Conservation (phyloP, 2,329 filamentous ascomycete species). For the Pseudogymnoascus sp. region DNA sequence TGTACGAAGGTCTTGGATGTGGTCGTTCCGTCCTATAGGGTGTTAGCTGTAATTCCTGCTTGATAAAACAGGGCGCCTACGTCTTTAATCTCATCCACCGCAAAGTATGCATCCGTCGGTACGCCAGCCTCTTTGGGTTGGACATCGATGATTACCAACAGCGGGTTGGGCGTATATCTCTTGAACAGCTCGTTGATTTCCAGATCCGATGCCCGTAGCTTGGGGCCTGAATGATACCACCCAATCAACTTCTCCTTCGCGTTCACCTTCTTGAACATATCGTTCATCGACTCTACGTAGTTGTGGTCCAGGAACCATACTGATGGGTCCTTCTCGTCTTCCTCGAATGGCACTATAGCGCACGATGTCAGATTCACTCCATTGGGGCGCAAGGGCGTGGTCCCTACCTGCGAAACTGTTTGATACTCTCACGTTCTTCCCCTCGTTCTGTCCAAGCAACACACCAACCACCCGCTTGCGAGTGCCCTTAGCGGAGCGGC, state of each 20-base stretch:
- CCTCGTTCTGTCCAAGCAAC: constrained; percentile 88
- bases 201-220: constrained; percentile 90
- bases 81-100: constrained; percentile 98
- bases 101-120: constrained; percentile 97
- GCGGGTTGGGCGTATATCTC: constrained; percentile 91
- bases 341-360: constrained; percentile 81
- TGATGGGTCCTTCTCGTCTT: constrained; percentile 96
- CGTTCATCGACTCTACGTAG: constrained; percentile 98
- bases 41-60: constrained; percentile 12
- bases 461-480: constrained; percentile 87
- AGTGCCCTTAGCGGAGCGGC: constrained; percentile 82
- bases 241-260: constrained; percentile 97
- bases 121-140: constrained; percentile 97
- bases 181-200: constrained; percentile 99
- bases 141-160: constrained; percentile 96
- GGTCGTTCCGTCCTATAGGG: constrained; percentile 78
- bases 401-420: constrained; percentile 92
- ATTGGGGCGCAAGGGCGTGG: neutral
- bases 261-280: constrained; percentile 99
- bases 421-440: constrained; percentile 90
- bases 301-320: constrained; percentile 99
- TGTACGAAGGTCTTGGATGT: constrained; percentile 97
- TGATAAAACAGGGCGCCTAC: constrained; percentile 42
- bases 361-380: constrained; percentile 18
- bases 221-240: constrained; percentile 98